Conservation (phyloP, 257 asterid species). For the Echites panduratus region DNA sequence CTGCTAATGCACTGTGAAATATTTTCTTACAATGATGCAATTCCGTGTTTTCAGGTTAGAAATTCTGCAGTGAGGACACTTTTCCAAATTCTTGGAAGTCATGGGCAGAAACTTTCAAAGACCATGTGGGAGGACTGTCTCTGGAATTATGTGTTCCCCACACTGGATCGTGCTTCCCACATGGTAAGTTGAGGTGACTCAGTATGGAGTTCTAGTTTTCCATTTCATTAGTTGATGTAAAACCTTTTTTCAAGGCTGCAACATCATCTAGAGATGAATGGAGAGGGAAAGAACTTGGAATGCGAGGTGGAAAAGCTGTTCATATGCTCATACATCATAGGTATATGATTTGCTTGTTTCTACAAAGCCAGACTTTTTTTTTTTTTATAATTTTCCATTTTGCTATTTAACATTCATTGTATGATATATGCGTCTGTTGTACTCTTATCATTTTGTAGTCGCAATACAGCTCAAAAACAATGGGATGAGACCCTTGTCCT, state of each 20-base stretch:
- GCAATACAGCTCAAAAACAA: conserved; percentile 98
- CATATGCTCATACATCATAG: conserved; percentile 99
- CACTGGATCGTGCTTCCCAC: conserved; percentile 80
- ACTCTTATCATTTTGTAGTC: conserved; percentile 46
- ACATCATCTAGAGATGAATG: conserved; percentile 98
- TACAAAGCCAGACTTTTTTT: conserved; percentile 3
- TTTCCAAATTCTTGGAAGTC: conserved; percentile 96
- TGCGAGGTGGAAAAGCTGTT: conserved; percentile 91
- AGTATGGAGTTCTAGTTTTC: conserved; percentile 8
- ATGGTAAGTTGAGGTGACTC: conserved; percentile 46
- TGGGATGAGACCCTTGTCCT: conserved; percentile 99
- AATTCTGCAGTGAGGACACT: conserved; percentile 93
- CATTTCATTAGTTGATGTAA: conserved; percentile 18
- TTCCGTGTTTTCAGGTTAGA: conserved; percentile 60
- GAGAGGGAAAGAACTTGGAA: conserved; percentile 99
- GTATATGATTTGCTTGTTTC: conserved; percentile 33
- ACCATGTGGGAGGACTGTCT: conserved; percentile 97
- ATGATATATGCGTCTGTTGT: conserved; percentile 4
- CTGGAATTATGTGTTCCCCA: conserved; percentile 81
- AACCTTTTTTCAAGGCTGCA: conserved; percentile 58
- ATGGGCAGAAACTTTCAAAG: conserved; percentile 87
- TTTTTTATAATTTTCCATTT: not conserved
- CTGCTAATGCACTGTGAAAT: not conserved
- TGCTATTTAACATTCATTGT: not conserved
- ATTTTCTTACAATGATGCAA: not conserved